Evolutionary conservation across 805 yeast species (phyloP), one percentile per base, ranked within the genome.

Genomic region (Teunomyces lycoperdinae): DNA sequence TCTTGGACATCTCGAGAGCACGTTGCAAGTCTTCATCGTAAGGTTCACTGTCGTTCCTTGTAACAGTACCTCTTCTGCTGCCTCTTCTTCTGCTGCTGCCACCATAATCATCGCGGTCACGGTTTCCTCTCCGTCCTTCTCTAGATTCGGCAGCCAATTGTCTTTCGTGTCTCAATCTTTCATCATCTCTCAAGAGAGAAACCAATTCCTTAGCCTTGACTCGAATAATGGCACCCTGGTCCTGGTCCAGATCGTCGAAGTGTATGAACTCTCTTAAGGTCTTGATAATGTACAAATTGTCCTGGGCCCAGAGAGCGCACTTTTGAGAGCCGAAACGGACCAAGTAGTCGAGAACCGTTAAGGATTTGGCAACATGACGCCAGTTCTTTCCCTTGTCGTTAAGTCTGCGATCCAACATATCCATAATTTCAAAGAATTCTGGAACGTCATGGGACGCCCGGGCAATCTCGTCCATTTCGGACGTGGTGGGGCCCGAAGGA

Each of bases 371-470:
- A 43, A 92, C 91, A 64, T 92, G 99, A 55, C 96, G 80, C 97
- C 97, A 92, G 70, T 92, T 87, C 66, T 90, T 91, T 51, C 98
- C 98, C 73, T 91, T 91, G 63, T 92, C 98, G 62, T 92, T 92
- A 54, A 92, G 72, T 53, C 99, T 79, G 55, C 89, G 81, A 69
- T 92, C 97, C 40, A 92, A 69, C 85, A 92, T 89, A 61, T 92
- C 97, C 95, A 92, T 87, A 42, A 90, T 82, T 62, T 90, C 96
- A 60, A 89, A 76, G 58, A 90, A 83, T 58, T 89, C 95, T 5
- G 85, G 81, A 52, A 70, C 77, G 16, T 29, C 32, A 14, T 13
- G 14, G 60, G 72, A 69, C 55, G 83, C 86, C 1, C 96, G 87
- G 56, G 80, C 76, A 33, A 92, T 77, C 46, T 89, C 96, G 54